Evolutionary conservation across 768 basidiomycete species (phyloP).

Genomic region (Exidia glandulosa): DNA sequence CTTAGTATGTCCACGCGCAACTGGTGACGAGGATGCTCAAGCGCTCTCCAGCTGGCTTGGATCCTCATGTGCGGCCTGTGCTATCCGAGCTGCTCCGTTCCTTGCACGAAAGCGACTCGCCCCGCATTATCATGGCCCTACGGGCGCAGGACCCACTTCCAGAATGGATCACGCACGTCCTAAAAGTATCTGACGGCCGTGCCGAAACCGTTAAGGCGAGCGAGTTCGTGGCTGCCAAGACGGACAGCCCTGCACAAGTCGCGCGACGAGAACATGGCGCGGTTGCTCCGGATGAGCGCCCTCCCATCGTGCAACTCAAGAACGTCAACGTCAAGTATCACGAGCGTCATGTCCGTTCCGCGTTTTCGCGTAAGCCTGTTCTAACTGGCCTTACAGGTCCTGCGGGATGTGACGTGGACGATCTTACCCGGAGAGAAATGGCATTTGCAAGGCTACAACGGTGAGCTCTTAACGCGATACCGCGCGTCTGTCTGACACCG

Average conservation of each 20-base stretch:
- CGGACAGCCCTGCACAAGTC: too few species aligned
- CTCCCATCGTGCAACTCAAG: constrained; percentile 56
- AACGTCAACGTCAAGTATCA: constrained; percentile 65
- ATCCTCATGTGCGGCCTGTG: constrained; percentile 44
- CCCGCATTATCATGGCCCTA: constrained; percentile 55
- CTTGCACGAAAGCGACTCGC: constrained; percentile 36
- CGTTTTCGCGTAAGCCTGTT: neutral
- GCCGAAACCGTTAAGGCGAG: constrained; percentile 43
- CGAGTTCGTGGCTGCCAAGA: constrained; percentile 26
- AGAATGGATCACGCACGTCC: constrained; percentile 61
- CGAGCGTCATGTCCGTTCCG: constrained; percentile 38
- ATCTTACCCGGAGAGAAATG: constrained; percentile 75
- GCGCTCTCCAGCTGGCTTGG: constrained; percentile 57
- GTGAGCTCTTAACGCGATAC: constrained; percentile 23
- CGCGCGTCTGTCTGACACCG: neutral
- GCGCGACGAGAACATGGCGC: too few species aligned
- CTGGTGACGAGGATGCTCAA: neutral
- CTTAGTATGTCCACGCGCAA: constrained; percentile 43
- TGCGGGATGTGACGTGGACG: constrained; percentile 72
- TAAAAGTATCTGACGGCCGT: constrained; percentile 35
- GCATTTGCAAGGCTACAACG: constrained; percentile 86
- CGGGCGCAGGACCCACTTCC: constrained; percentile 64
- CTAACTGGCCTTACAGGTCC: constrained; percentile 35
- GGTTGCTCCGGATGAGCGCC: too few species aligned
- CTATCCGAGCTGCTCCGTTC: constrained; percentile 45